phyloP scores from a whole-genome alignment of 176 grass and related monocot genomes.

The Leersia perrieri region DNA sequence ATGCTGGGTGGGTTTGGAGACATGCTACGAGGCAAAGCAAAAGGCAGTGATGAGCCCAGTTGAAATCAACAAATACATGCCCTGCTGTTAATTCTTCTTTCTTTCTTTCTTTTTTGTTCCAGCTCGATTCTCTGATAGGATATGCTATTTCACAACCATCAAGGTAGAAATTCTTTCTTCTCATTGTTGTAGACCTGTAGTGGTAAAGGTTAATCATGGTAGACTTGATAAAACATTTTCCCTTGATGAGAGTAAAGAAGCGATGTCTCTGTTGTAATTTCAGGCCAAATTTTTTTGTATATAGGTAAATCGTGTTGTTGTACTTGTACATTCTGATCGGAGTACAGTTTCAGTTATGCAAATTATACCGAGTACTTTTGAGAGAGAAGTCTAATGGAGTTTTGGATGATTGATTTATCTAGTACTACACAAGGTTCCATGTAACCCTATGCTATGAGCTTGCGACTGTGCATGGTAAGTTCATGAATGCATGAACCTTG shows the following conservation, averaged over 20 bases:
- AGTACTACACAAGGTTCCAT: too few species aligned
- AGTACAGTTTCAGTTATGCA: background rate
- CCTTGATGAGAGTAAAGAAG: background rate
- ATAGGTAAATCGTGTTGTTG: background rate
- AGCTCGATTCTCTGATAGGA: background rate
- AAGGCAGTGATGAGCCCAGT: conserved; percentile 45
- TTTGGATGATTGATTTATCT: too few species aligned
- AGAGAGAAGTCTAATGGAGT: too few species aligned
- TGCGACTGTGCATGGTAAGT: too few species aligned
- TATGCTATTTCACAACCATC: background rate
- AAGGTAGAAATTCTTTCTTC: conserved; percentile 23
- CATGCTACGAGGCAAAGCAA: conserved; percentile 77
- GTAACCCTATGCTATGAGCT: too few species aligned
- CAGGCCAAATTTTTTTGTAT: background rate
- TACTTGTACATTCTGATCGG: background rate
- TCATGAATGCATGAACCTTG: too few species aligned
- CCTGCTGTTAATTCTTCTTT: background rate
- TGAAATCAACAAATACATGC: conserved; percentile 31
- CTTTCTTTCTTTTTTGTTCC: background rate
- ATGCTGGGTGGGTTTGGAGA: conserved; percentile 87
- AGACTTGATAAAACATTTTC: background rate
- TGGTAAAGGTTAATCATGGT: background rate
- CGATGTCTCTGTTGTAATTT: background rate
- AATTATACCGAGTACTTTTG: background rate
- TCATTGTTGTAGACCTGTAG: conserved; percentile 14